Base-by-base conservation (phyloP, 345 rosid species). In the Camelina sativa region DNA sequence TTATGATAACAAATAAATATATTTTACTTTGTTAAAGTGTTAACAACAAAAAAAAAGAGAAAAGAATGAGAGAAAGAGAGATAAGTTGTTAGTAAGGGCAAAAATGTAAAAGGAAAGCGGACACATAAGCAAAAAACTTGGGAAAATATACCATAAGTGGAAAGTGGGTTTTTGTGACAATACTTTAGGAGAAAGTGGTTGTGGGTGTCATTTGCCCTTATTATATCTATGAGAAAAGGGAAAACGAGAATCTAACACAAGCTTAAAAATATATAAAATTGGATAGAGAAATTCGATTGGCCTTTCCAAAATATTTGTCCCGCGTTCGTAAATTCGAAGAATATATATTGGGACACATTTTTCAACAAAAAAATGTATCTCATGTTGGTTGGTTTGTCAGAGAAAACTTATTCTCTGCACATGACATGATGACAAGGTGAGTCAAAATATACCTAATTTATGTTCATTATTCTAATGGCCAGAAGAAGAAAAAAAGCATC, bases 231-330 rank as follows among this genome's bases (percentile, higher is more conserved):
- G 37, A 54, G 35, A 69, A 34, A 53, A 28, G 30, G 16, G 19
- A 53, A 54, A 54, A 54, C 15, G 35, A 63, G 71, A 70, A 76
- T 76, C 74, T 37, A 62, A 61, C n/a, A 61, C 11, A 2, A 52
- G 46, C 56, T 43, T 43, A 22, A 17, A 17, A 41, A 61, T 61
- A 23, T 23, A 47, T 22, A 30, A 46, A 35, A 34, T 6, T 63
- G 56, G 12, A 69, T 76, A 46, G 34, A 69, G 73, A 76, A 69
- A 76, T 76, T 63, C 71, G 60, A 37, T 76, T 70, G 65, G 60
- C 44, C 44, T 69, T 76, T 76, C 51, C 80, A 70, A 69, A 62
- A 69, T 76, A 69, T 69, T 62, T 76, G 65, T 69, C 71, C 25
- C 28, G 65, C 12, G 43, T 76, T 62, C 65, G 47, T 62, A 62